phyloP scores from a whole-genome alignment of 169 alveolate species.

The Plasmodium inui region DNA sequence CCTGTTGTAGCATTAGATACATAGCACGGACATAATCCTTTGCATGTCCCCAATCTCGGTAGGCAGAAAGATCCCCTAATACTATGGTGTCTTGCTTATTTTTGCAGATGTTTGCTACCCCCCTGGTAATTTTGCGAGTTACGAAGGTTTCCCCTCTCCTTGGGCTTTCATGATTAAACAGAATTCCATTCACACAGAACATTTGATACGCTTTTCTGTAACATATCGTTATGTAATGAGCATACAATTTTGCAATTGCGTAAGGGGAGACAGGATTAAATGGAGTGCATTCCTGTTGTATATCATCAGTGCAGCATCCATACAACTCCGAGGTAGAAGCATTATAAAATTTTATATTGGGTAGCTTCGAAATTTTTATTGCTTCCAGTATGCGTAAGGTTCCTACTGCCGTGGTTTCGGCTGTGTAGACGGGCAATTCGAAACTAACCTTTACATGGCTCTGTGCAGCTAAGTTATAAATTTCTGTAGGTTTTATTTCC shows the following conservation, averaged over 20 bases:
- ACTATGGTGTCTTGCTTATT: slow-evolving; percentile 25
- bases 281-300: slow-evolving; percentile 85
- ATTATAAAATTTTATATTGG: slow-evolving; percentile 76
- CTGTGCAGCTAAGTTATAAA: slow-evolving; percentile 89
- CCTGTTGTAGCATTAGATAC: slow-evolving; percentile 86
- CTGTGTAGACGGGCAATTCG: slow-evolving; percentile 86
- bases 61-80: slow-evolving; percentile 85
- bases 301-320: slow-evolving; percentile 73
- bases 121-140: slow-evolving; percentile 84
- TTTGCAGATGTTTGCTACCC: slow-evolving; percentile 79
- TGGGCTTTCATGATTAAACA: slow-evolving; percentile 90
- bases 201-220: slow-evolving; percentile 84
- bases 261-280: slow-evolving; percentile 92
- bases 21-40: slow-evolving; percentile 85
- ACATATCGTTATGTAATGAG: slow-evolving; percentile 81
- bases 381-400: slow-evolving; percentile 85
- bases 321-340: slow-evolving; percentile 89
- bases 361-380: slow-evolving; percentile 72
- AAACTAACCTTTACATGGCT: slow-evolving; percentile 90
- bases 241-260: slow-evolving; percentile 86
- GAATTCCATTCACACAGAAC: slow-evolving; percentile 85
- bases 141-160: slow-evolving; percentile 86
- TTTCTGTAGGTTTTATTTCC: slow-evolving; percentile 80
- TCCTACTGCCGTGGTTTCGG: slow-evolving; percentile 84
- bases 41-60: slow-evolving; percentile 91